Base-by-base conservation (phyloP, 2,329 filamentous ascomycete genomes). In the Cytospora leucostoma region DNA sequence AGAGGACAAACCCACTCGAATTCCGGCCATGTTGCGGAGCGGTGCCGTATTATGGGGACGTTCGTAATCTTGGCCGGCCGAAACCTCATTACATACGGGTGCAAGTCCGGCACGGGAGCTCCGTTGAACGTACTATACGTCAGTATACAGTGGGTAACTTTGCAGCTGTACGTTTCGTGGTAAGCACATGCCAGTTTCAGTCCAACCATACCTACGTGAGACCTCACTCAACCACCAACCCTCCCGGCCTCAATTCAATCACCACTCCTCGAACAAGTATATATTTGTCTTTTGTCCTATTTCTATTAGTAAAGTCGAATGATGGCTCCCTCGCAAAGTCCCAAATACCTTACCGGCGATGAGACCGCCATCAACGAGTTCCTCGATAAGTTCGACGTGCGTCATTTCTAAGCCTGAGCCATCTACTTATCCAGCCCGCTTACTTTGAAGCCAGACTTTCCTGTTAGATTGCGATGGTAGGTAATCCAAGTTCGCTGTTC, bases 381-480 rank as follows among this genome's bases (percentile, higher is more conserved):
- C 74, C 81, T 99, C 66, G 89, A 92, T 77, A 87, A 87, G 73
- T 99, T 97, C 73, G 95, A 99, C 81, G 95, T 97, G 78, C 78
- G 92, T 82, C 68, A 73, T 77, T 72, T 63, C 61, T 56, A 51
- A 56, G 53, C 37, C 40, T 49, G 32, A 53, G 33, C 62, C 66
- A 37, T 57, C 33, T n/a, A 19, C 11, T 53, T 17, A 27, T 47
- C 59, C 17, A 52, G 13, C 35, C 40, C 51, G 65, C 69, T 69
- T 50, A 70, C 63, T 19, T 65, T 64, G 60, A 55, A 15, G 65
- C 63, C 69, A 96, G 92, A 88, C 91, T 40, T 98, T 99, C 73
- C 82, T 99, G 13, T 92, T 99, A 72, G 95, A 99, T 75, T 99
- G 95, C 78, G 95, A 99, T 86, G 95, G 94, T 96, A 80, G 71